Base-by-base conservation (phyloP, 2,329 filamentous ascomycete species). In the Huntiella abstrusa region DNA sequence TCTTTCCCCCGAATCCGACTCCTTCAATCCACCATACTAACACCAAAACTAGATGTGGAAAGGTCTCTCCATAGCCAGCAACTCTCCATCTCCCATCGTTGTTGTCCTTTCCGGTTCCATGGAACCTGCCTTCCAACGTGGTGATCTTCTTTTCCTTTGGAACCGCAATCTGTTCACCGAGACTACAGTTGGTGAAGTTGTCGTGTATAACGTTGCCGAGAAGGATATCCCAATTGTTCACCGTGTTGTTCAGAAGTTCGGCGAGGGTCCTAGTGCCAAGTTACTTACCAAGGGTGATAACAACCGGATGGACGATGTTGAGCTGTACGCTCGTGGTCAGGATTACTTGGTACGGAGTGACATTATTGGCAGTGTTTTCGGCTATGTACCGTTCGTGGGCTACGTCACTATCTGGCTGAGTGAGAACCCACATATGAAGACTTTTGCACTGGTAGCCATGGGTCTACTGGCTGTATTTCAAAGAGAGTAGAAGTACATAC, bases 141-240 rank as follows among this genome's bases (percentile, higher is more conserved):
- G 82, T 47, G 82, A 87, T 56, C 64, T 86, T 5, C 66, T 86
- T 3, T 75, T 86, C 55, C 65, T 87, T 5, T 86, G 81, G 80
- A 87, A 87, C 59, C 67, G 81, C 48, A 75, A 78, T 54, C 47
- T 75, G 4, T 40, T 68, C n/a, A 60, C 64, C 46, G 71, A 75
- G 52, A 73, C 70, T 2, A 65, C 66, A 38, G 69, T 74, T 12
- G 69, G 69, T 51, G 69, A 72, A 53, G 59, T 77, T n/a, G 72
- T 76, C 6, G 72, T 77, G 7, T 77, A 77, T 64, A 93, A 93
- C 58, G 82, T 94, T 46, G 74, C 77, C 60, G 86, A 80, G 49
- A 98, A 96, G 69, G 83, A 94, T 54, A 96, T 98, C 52, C 91
- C 91, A 28, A 98, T 98, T 62, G 91, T 98, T 54, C 91, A 98